These are phyloP conservation scores for Vanilla planifolia DNA, from an alignment of 106 monocot genomes.

Conservation along the genomic window DNA sequence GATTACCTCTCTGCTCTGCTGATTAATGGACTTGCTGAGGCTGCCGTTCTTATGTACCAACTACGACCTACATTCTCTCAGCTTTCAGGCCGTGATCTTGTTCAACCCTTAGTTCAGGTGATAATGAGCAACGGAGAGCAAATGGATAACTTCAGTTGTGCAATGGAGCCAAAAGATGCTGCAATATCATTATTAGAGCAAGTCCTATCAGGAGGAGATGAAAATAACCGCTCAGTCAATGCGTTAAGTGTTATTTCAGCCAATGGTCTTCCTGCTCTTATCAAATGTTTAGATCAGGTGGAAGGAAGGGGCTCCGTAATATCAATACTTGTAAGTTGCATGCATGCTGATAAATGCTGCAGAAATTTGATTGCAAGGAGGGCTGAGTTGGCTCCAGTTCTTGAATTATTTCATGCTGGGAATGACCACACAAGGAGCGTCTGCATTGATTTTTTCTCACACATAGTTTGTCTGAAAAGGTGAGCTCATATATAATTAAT, in stretches of 20 bases:
- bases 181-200: conserved; percentile 34
- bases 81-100: conserved; percentile 22
- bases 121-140: conserved; percentile 22
- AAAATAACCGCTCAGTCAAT: conserved; percentile 20
- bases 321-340: conserved; percentile 42
- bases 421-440: conserved; percentile 28
- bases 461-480: conserved; percentile 41
- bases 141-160: conserved; percentile 18
- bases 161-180: conserved; percentile 33
- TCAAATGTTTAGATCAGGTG: conserved; percentile 25
- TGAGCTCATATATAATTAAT: conserved; percentile 4
- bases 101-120: conserved; percentile 35
- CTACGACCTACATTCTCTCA: conserved; percentile 32
- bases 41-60: conserved; percentile 30
- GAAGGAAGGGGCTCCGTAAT: conserved; percentile 32
- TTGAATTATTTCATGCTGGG: conserved; percentile 51
- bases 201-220: conserved; percentile 35
- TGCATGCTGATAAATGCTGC: conserved; percentile 42
- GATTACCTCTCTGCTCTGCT: conserved; percentile 34
- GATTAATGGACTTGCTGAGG: conserved; percentile 37
- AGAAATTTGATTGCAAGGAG: conserved; percentile 32
- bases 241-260: conserved; percentile 27
- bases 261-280: conserved; percentile 36
- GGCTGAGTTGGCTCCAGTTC: conserved; percentile 31
- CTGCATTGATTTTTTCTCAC: conserved; percentile 48